Base-by-base conservation (phyloP, 805 yeast genomes). In the Candida schatavii region DNA sequence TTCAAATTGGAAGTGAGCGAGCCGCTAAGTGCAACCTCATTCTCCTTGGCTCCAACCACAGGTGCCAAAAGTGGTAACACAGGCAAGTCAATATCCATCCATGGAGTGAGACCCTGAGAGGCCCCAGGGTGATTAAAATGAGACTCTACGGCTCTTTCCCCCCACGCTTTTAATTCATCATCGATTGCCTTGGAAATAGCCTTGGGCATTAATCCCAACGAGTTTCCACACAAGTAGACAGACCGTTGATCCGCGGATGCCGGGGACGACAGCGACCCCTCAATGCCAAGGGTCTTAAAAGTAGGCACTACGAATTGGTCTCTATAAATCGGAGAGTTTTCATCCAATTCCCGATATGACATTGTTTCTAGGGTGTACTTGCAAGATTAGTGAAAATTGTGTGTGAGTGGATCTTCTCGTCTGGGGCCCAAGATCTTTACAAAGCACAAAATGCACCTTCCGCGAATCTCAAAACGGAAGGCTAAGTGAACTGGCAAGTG, bases 1-100 rank as follows among this genome's bases (percentile, higher is more conserved):
- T 91, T 93, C 55, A 90, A 69, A 58, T 90, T 86, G 52, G 82
- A 74, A 2, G 98, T 90, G 34, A 90, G 70, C 0, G 95, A 81
- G 5, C 91, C 91, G 90, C 89, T 87, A 14, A 81, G 75, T 0
- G 96, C 95, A 18, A 88, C 90, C 62, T 90, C 98, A n/a, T 66
- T 66, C 15, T 70, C 73, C 38, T 66, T 56, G 3, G 88, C 96
- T 5, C 97, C 96, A 2, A 89, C 88, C 2, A 90, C 49, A 0
- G 82, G 78, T 0, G 93, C 85, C 42, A 90, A 54, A 41, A 80
- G 66, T 1, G 86, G 85, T 1, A 81, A 67, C 13, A 85, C 73
- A 0, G 95, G 91, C 34, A 87, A 67, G 56, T 90, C 97, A 33
- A 88, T 83, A 47, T 85, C 84, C 40, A 87, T 83, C 97, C 98